phyloP scores from a whole-genome alignment of 2,329 filamentous ascomycete species.

The Lasiodiplodia sp. region DNA sequence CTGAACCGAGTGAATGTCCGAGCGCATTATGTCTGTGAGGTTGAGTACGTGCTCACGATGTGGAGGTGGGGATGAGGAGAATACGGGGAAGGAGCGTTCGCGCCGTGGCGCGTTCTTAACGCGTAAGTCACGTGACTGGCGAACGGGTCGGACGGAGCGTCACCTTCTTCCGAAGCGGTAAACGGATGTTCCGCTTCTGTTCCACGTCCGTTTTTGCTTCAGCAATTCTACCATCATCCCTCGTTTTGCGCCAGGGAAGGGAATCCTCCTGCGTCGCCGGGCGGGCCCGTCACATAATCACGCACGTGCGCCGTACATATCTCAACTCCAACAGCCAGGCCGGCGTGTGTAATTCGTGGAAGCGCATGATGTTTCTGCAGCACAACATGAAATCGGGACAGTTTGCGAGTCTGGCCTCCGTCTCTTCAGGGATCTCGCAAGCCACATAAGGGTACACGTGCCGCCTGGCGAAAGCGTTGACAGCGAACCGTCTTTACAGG shows the following conservation, averaged over 20 bases:
- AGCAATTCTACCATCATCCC: background rate
- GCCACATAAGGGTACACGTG: background rate
- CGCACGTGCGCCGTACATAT: background rate
- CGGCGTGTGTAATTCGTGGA: background rate
- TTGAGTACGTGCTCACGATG: background rate
- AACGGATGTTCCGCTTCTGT: background rate
- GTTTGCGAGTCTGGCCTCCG: background rate
- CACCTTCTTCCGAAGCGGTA: background rate
- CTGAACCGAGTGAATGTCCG: background rate
- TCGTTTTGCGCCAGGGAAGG: background rate
- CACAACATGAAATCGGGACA: background rate
- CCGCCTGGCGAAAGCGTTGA: background rate
- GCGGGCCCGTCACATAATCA: background rate
- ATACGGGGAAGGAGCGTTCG: background rate
- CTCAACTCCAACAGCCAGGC: background rate
- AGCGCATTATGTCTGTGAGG: background rate
- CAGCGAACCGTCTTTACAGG: no score
- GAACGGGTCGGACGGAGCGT: slow-evolving; percentile 2
- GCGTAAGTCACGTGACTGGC: slow-evolving; percentile 8
- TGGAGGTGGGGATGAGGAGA: background rate
- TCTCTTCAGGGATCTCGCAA: background rate
- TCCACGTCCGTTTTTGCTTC: background rate
- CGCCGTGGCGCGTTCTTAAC: slow-evolving; percentile 1
- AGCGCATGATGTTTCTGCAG: background rate
- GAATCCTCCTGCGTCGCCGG: background rate